Evolutionary conservation across 495 filamentous ascomycete species (phyloP), one percentile per base, ranked within the genome.

Genomic region (Lasiosphaeriaceae sp.): DNA sequence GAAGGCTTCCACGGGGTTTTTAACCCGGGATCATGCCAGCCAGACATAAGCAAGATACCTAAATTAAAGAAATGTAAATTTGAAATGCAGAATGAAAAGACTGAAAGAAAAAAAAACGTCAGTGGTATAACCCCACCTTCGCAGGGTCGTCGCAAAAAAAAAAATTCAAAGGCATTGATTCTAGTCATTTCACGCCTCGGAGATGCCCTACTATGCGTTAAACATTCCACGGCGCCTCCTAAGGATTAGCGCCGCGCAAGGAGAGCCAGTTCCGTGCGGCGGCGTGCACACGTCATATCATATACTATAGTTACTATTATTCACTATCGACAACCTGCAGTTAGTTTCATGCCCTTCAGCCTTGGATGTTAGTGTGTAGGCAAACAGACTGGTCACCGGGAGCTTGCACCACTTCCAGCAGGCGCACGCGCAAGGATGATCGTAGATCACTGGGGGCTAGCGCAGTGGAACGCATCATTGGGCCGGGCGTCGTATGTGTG

Each of bases 361-460:
- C n/a, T n/a, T n/a, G n/a, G n/a, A n/a, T n/a, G n/a, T n/a, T n/a
- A n/a, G n/a, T n/a, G n/a, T n/a, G n/a, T n/a, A n/a, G n/a, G n/a
- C n/a, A n/a, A n/a, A n/a, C n/a, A n/a, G n/a, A n/a, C n/a, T 17
- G 8, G 14, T 4, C 39, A 9, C 12, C 39, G 39, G 39, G 16
- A 43, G 7, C 39, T 17, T 43, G n/a, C 39, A 17, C 39, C 39
- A 12, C 39, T 11, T 43, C 14, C 9, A 43, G 39, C 8, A 43
- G 39, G 39, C n/a, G 3, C 4, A 9, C 9, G 26, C 26, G 20
- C 56, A 59, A 50, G 56, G 56, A 59, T 54, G 12, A 45, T 44
- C 34, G 56, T 45, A 59, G 50, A 59, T 59, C 56, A 23, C 20
- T 23, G 17, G 35, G 37, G 37, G 35, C 7, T 12, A 22, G 48